Evolutionary conservation across 345 rosid species (phyloP).

Genomic region (Moricandia moricandioides): DNA sequence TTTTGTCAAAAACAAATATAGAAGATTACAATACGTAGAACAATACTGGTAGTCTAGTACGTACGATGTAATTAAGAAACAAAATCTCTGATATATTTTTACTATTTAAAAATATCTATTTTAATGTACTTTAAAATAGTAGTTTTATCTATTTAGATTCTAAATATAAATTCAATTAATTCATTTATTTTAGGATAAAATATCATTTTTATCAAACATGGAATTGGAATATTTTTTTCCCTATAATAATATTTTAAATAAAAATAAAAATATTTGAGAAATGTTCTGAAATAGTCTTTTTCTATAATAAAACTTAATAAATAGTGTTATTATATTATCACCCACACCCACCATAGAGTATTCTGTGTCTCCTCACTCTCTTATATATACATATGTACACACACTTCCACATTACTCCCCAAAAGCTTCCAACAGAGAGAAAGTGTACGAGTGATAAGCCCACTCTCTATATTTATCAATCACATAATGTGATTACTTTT

Average conservation of each 20-base stretch:
- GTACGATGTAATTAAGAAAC: background rate
- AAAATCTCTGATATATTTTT: background rate
- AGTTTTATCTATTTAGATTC: background rate
- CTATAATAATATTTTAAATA: background rate
- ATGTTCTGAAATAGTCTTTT: background rate
- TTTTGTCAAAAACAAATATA: background rate
- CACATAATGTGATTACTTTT: conserved; percentile 18
- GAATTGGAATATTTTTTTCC: background rate
- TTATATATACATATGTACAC: conserved; percentile 18
- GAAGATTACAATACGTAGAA: background rate
- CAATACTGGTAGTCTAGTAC: background rate
- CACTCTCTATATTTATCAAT: conserved; percentile 17
- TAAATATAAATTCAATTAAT: background rate
- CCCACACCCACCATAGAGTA: conserved; percentile 9
- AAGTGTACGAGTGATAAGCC: conserved; percentile 5
- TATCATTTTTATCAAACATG: background rate
- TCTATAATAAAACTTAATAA: background rate
- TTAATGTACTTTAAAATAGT: background rate
- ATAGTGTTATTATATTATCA: background rate
- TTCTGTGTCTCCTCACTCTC: conserved; percentile 16
- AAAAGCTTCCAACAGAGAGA: background rate
- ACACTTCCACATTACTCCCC: background rate
- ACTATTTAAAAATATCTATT: background rate
- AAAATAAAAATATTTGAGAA: background rate
- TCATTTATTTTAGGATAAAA: background rate